Evolutionary conservation across 495 filamentous ascomycete genomes (phyloP), one percentile per base, ranked within the genome.

Genomic region (Lepraria neglecta): DNA sequence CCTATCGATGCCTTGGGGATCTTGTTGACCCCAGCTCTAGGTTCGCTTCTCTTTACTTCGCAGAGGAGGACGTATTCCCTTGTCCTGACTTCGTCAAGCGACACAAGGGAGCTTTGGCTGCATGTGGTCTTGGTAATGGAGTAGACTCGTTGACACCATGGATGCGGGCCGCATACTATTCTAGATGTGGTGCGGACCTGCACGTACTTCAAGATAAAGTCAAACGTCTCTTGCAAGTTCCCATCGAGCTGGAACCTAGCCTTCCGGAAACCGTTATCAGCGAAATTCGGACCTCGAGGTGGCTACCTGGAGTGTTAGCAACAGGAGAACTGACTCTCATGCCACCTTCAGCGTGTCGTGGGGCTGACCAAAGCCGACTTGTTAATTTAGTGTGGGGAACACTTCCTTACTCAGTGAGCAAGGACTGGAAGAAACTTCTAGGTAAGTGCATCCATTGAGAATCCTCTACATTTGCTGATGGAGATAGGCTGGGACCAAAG

Each of bases 1-100:
- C 45, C 21, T 64, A 59, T 45, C 53, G 60, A 17, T 43, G 57
- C 27, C 12, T 60, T 11, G 28, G 12, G 1, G 55, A 53, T 2
- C 45, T 62, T 11, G 63, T 71, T 15, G 64, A 69, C 60, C 69
- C 66, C 21, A 19, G 21, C 3, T 56, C 64, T n/a, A 59, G 47
- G 0, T 27, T 70, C 5, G 57, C 52, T 44, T 44, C 33, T 6
- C 56, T 76, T 4, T 75, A 61, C 46, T 72, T 73, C 45, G 55
- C 64, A 7, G 64, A 73, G 27, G 73, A 76, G 57, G 62, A 64
- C 52, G 58, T 72, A 9, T 64, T 70, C 60, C 71, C 72, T 27
- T 60, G 67, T 2, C n/a, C 19, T 9, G 55, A 50, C 0, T 70
- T 76, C 50, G 66, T 68, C 50, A 27, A 43, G 24, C 48, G 59